A percentile compares a stretch with the other conserved stretches of the same genome.
Evolutionary conservation across 1,139 yeast genomes (phyloP).

Genomic region (Suhomyces maxii): DNA sequence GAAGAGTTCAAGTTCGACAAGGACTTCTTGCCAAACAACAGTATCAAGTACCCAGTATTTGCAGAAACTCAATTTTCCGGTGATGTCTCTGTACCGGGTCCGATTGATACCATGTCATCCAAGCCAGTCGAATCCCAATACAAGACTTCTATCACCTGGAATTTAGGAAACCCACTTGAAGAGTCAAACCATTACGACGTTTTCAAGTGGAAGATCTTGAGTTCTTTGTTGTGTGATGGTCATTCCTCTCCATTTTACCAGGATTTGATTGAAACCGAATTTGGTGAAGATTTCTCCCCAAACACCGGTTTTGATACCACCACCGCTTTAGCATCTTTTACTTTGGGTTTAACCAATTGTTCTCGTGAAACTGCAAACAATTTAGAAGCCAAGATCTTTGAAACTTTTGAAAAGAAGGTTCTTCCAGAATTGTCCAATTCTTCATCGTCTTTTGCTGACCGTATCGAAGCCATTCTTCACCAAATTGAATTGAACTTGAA

Average conservation of each 20-base stretch:
- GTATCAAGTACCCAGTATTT: slow-evolving; percentile 32
- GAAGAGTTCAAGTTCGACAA: slow-evolving; percentile 47
- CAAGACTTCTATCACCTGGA: slow-evolving; percentile 86
- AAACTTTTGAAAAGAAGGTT: slow-evolving; percentile 37
- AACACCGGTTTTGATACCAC: slow-evolving; percentile 87
- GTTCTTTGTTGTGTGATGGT: slow-evolving; percentile 80
- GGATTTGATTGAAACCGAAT: slow-evolving; percentile 76
- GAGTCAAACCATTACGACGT: slow-evolving; percentile 53
- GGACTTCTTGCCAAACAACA: slow-evolving; percentile 13
- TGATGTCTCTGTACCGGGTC: slow-evolving; percentile 53
- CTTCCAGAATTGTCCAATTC: slow-evolving; percentile 42
- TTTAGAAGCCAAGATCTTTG: slow-evolving; percentile 46
- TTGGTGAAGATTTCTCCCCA: slow-evolving; percentile 84
- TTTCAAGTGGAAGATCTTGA: slow-evolving; percentile 71
- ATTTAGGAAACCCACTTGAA: slow-evolving; percentile 72
- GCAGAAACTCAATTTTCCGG: slow-evolving; percentile 2
- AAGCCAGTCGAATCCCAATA: slow-evolving; percentile 68
- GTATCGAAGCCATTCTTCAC: slow-evolving; percentile 82
- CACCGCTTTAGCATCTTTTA: slow-evolving; percentile 74
- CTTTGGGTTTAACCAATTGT: slow-evolving; percentile 84
- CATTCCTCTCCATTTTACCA: slow-evolving; percentile 90
- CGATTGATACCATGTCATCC: slow-evolving; percentile 70
- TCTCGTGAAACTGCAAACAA: slow-evolving; percentile 47
- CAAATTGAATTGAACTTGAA: slow-evolving; percentile 83
- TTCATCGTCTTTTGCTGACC: slow-evolving; percentile 54